Base-by-base conservation (phyloP, 1,284 basidiomycete genomes). In the Ceratobasidium sp. region DNA sequence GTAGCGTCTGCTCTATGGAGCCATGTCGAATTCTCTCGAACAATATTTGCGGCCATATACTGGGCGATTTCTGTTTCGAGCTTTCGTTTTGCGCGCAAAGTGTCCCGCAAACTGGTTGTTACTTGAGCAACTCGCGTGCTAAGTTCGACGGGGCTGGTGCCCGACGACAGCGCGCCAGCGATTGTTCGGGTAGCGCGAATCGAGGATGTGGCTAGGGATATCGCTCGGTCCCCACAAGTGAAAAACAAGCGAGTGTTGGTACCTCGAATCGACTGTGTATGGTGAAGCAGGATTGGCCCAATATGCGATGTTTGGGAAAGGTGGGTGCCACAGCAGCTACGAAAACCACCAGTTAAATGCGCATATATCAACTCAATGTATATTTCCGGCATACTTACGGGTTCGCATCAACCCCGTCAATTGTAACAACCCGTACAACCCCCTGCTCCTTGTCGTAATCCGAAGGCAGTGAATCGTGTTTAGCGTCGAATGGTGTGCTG, bases 291-390 rank as follows among this genome's bases (percentile, higher is more conserved):
- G 42, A 78, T 40, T 10, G 44, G 54, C 2, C 76, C 56, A 48
- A 77, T 77, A 56, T 66, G 68, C 28, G 76, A 77, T 1, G 76
- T 73, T 57, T 71, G 75, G 44, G 76, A 75, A 17, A 76, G 68
- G 62, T 78, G 78, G 9, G 78, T 78, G 3, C 78, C 78, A 28
- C 78, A 78, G 44, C 78, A 78, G n/a, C 78, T 78, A n/a, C 3
- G 17, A 33, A 10, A 13, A n/a, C 13, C 9, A 17, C 1, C 56
- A 12, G 75, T 69, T 48, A 38, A 6, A 38, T 15, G 33, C 6
- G 67, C 54, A 71, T 50, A 44, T 17, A 65, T 38, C 13, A 5
- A 54, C 10, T 26, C 6, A 28, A 38, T 46, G 9, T 2, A 61
- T 26, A 28, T 3, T n/a, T 5, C 6, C 3, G 12, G n/a, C n/a